Evolutionary conservation across 2,329 filamentous ascomycete genomes (phyloP), one percentile per base, ranked within the genome.

Genomic region (Hypoxylon sp.): DNA sequence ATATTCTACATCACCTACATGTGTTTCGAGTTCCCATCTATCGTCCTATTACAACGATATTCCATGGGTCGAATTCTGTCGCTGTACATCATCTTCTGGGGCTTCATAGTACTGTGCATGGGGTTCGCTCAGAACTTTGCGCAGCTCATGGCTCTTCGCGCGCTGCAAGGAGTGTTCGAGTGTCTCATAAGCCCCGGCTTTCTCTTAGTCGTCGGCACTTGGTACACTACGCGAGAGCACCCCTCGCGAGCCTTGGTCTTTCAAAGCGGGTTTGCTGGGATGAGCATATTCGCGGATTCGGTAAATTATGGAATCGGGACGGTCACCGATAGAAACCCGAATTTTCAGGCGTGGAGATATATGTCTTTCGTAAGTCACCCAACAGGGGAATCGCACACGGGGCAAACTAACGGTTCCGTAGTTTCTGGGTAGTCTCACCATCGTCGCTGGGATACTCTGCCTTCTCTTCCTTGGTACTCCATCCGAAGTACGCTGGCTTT

Each of bases 171-270:
- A 1, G 7, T 77, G 4, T 80, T 79, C 14, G 78, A 79, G 63
- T 77, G 78, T 64, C 77, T 72, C 57, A 78, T 80, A 18, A 77
- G 75, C 1, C 78, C 78, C 1, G 78, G 78, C 0, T 80, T 80
- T 53, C 75, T 80, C 18, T 70, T 79, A 11, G 70, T 80, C 28
- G 72, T 79, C 4, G 78, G 78, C 22, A 71, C 61, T 22, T 79
- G 76, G 77, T 79, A 80, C 56, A 78, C 74, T 12, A 79, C 78
- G 1, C 71, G 76, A 16, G 78, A 80, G 70, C 77, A 79, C 54
- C 71, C 76, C 0, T 77, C 75, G 1, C 70, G 77, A 3, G 71
- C 76, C 0, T 71, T 78, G 11, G 74, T 78, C 22, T 78, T 78
- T 63, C 76, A 78, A 68, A 75, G 73, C 65, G 76, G 76, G 26